Percentiles rank a stretch among this genome's conserved stretches.
These are phyloP conservation scores for Xylaria arbuscula DNA, from an alignment of 2,329 filamentous ascomycete species.

Conservation along the genomic window DNA sequence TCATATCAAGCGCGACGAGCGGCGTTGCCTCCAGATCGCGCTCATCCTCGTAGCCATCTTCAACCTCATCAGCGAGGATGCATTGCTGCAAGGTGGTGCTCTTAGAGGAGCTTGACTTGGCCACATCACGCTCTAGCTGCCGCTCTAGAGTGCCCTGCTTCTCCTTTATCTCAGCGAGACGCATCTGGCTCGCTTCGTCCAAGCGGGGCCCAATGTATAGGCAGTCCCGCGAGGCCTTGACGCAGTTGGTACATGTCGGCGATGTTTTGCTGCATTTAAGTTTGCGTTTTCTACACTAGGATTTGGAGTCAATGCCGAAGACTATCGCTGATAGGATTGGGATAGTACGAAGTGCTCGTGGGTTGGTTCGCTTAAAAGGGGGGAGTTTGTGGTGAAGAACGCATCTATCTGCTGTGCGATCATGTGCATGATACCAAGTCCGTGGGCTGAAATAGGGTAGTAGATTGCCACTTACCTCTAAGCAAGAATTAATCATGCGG, in stretches of 20 bases:
- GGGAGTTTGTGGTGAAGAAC: constrained; percentile 1
- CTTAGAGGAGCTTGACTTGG: constrained; percentile 55
- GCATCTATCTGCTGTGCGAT: not conserved
- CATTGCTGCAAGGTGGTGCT: constrained; percentile 50
- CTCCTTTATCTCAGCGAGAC: constrained; percentile 81
- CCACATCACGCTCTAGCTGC: constrained; percentile 75
- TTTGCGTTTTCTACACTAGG: constrained; percentile 75
- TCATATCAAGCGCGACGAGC: constrained; percentile 71
- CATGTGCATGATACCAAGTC: constrained; percentile 31
- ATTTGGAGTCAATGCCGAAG: constrained; percentile 13
- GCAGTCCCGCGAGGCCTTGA: constrained; percentile 64
- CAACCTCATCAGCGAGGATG: constrained; percentile 62
- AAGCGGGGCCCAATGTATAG: constrained; percentile 74
- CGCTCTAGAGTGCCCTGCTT: constrained; percentile 78
- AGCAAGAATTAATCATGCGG: constrained; percentile 75
- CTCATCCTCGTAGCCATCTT: constrained; percentile 69
- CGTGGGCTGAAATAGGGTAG: constrained; percentile 15
- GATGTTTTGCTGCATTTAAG: constrained; percentile 78
- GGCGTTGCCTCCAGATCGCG: constrained; percentile 70
- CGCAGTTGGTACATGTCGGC: constrained; percentile 76
- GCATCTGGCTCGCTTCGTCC: constrained; percentile 76
- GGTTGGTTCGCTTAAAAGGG: constrained; percentile 16
- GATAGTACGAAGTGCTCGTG: not conserved
- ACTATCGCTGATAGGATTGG: not conserved
- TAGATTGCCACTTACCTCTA: constrained; percentile 56